These are phyloP conservation scores for Suillus subluteus DNA, from an alignment of 768 basidiomycete species.

Conservation along the genomic window DNA sequence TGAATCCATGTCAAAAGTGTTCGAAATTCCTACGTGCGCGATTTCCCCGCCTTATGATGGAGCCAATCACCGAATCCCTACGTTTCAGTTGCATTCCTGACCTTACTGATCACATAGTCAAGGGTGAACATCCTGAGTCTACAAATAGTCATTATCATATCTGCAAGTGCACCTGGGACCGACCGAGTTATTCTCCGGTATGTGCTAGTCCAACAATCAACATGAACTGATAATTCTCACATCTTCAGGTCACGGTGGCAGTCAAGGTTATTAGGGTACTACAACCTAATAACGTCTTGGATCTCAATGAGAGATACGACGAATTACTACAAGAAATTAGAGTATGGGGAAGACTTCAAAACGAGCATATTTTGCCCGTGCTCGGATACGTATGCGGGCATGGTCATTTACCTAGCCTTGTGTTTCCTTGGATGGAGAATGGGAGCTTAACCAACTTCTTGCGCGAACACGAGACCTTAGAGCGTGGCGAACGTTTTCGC, in stretches of 20 bases:
- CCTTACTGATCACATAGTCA: background rate
- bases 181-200: background rate
- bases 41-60: background rate
- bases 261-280: constrained; percentile 1
- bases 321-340: constrained; percentile 25
- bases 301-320: background rate
- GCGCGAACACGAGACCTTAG: background rate
- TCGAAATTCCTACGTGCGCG: background rate
- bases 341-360: constrained; percentile 24
- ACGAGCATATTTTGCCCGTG: constrained; percentile 34
- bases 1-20: background rate
- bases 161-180: constrained; percentile 24
- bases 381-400: constrained; percentile 33
- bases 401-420: constrained; percentile 32
- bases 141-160: constrained; percentile 24
- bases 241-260: constrained; percentile 1
- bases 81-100: background rate
- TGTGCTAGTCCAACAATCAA: background rate
- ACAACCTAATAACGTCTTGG: background rate
- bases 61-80: background rate
- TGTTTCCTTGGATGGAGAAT: constrained; percentile 38
- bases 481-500: background rate
- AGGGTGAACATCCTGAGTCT: background rate
- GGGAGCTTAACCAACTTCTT: constrained; percentile 27
- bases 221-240: background rate